Evolutionary conservation across 2,329 filamentous ascomycete species (phyloP).

Genomic region (Huntiella decipiens): DNA sequence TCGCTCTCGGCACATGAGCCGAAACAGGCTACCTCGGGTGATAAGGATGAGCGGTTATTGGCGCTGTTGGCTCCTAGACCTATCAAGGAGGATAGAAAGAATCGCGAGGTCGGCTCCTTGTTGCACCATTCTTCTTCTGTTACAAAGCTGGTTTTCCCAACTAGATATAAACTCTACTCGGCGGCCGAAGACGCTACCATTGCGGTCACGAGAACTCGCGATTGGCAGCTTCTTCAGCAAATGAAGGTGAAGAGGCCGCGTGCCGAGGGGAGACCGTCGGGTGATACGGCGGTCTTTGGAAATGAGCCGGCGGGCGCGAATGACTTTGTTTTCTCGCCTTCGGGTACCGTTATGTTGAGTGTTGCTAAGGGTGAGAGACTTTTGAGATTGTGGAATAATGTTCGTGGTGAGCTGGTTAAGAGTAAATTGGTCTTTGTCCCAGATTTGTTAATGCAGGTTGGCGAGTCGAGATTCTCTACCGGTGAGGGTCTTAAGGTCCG

Average conservation of each 20-base stretch:
- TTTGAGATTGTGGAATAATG: conserved; percentile 76
- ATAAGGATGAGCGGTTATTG: conserved; percentile 30
- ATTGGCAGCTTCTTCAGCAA: conserved; percentile 72
- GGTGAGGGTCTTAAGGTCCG: conserved; percentile 69
- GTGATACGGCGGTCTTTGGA: conserved; percentile 71
- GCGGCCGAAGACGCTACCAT: conserved; percentile 81
- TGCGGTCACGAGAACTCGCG: conserved; percentile 66
- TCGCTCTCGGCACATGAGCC: conserved; percentile 57
- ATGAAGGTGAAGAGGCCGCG: conserved; percentile 83
- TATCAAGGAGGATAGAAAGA: conserved; percentile 67
- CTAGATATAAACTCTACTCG: conserved; percentile 72
- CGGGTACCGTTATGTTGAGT: conserved; percentile 89
- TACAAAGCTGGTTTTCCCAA: conserved; percentile 64
- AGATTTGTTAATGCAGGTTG: conserved; percentile 52
- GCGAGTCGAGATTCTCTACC: conserved; percentile 55
- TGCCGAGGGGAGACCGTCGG: conserved; percentile 59
- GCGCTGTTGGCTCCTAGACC: conserved; percentile 52
- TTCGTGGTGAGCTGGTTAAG: conserved; percentile 43
- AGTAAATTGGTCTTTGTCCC: conserved; percentile 75
- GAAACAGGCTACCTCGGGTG: conserved; percentile 14
- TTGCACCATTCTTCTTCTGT: conserved; percentile 73
- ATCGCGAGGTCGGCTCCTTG: conserved; percentile 72
- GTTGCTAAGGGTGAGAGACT: conserved; percentile 77
- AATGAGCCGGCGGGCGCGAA: conserved; percentile 77
- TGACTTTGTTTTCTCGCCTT: conserved; percentile 87